Evolutionary conservation across 805 yeast genomes (phyloP).

Genomic region (Kodamaea sagamina): DNA sequence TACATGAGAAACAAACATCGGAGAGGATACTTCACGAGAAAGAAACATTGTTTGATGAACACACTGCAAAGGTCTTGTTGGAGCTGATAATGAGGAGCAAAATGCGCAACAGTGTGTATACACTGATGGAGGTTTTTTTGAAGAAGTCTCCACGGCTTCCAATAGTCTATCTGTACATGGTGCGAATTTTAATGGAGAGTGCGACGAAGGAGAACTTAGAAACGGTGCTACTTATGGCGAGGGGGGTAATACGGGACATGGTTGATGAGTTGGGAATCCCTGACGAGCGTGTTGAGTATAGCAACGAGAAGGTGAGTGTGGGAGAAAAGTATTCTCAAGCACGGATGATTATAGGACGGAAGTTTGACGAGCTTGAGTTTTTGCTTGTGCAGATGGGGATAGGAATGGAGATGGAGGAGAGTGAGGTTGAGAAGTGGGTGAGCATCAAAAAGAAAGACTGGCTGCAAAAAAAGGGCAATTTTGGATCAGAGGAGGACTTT

Average conservation of each 20-base stretch:
- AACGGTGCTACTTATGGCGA: slow-evolving; percentile 6
- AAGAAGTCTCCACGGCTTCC: not conserved
- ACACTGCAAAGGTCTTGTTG: slow-evolving; percentile 10
- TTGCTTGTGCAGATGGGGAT: slow-evolving; percentile 3
- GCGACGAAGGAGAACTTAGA: slow-evolving; percentile 4
- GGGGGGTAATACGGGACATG: slow-evolving; percentile 16
- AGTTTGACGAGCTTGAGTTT: slow-evolving; percentile 10
- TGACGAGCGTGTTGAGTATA: slow-evolving; percentile 6
- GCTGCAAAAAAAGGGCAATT: too few relatives aligned
- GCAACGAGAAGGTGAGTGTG: slow-evolving; percentile 2
- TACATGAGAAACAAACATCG: slow-evolving; percentile 2
- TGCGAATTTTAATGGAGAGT: slow-evolving; percentile 9
- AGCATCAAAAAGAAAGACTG: not conserved
- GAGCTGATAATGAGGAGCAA: slow-evolving; percentile 7
- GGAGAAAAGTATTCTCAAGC: slow-evolving; percentile 9
- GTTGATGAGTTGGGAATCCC: slow-evolving; percentile 12
- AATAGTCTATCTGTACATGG: slow-evolving; percentile 11
- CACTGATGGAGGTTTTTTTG: not conserved
- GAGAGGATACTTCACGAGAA: too few relatives aligned
- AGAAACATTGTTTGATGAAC: slow-evolving; percentile 8
- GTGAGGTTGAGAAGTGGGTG: slow-evolving; percentile 9
- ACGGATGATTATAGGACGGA: slow-evolving; percentile 6
- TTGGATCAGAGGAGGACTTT: slow-evolving; percentile 1
- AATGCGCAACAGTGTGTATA: not conserved
- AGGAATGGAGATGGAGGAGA: not conserved